Evolutionary conservation across 805 yeast genomes (phyloP).

Genomic region (Cyberlindnera sargentensis): DNA sequence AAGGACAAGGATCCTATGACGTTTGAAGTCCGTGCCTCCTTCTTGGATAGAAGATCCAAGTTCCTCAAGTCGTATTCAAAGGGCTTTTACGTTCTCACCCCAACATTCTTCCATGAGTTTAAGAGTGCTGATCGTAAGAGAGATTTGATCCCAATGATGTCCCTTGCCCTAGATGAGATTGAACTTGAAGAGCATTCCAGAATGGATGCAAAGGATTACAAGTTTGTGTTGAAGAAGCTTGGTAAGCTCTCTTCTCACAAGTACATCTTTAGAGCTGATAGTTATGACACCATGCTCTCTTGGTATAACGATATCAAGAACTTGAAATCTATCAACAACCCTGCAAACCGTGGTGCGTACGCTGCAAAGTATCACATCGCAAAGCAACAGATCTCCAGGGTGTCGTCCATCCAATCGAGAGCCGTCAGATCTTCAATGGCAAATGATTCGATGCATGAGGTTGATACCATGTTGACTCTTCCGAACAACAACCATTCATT

Average conservation of each 20-base stretch:
- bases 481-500: constrained; percentile 19
- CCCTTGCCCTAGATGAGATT: constrained; percentile 72
- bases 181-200: constrained; percentile 77
- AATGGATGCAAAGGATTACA: constrained; percentile 56
- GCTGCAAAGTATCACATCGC: constrained; percentile 17
- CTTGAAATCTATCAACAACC: constrained; percentile 54
- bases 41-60: constrained; percentile 84
- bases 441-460: constrained; percentile 17
- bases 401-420: constrained; percentile 24
- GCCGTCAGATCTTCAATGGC: constrained; percentile 1
- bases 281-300: constrained; percentile 66
- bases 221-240: constrained; percentile 74
- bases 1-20: constrained; percentile 66
- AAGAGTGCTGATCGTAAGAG: constrained; percentile 74
- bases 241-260: constrained; percentile 80
- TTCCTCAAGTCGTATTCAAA: constrained; percentile 84
- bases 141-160: constrained; percentile 79
- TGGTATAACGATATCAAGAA: constrained; percentile 80
- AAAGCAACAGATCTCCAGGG: constrained; percentile 19
- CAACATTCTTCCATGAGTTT: constrained; percentile 85
- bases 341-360: constrained; percentile 19
- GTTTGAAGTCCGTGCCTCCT: constrained; percentile 65
- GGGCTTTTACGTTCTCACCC: constrained; percentile 88
- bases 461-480: constrained; percentile 20
- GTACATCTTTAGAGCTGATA: constrained; percentile 91